Evolutionary conservation across 768 basidiomycete species (phyloP), one percentile per base, ranked within the genome.

Genomic region (Tylopilus balloui): DNA sequence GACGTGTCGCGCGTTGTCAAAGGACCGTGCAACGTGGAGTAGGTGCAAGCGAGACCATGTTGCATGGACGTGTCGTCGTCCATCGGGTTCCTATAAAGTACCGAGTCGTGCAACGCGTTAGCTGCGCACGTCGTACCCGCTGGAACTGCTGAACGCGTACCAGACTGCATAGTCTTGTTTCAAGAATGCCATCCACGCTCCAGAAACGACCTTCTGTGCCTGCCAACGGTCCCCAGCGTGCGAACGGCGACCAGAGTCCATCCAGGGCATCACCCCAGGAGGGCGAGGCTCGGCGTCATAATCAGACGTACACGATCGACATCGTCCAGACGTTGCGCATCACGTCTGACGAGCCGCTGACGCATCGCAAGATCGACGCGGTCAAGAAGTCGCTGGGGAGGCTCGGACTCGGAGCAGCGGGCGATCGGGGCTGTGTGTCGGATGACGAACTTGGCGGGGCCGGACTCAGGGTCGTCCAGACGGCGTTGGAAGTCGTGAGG

Each of bases 241-340:
- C 42, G 13, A 19, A 50, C n/a, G n/a, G n/a, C 6, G 42, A 47
- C 43, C 58, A 57, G 45, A 41, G 55, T n/a, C 36, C 56, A 25
- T 44, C 55, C 3, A 21, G 12, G 24, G 19, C 42, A 0, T 13
- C 47, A 12, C 32, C 50, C 48, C 25, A 15, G 2, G 45, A 38
- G 7, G 24, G 21, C 13, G 46, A 45, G 11, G 12, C 36, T 21
- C 32, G 29, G 32, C 52, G 42, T 11, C 48, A 47, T 13, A 55
- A 47, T 19, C 50, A 54, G 20, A 55, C 61, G 29, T 61, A 64
- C 41, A 51, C 64, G 55, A 53, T 68, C 52, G 64, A 68, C 46
- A 54, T 66, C 53, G 58, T 67, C 29, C 63, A 67, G 56, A 63
- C 50, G 42, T 15, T 66, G 56, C 66, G 56, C 28, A 51, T 69